These are phyloP conservation scores for Austroboletus niveus DNA, from an alignment of 1,284 basidiomycete species.

Conservation along the genomic window DNA sequence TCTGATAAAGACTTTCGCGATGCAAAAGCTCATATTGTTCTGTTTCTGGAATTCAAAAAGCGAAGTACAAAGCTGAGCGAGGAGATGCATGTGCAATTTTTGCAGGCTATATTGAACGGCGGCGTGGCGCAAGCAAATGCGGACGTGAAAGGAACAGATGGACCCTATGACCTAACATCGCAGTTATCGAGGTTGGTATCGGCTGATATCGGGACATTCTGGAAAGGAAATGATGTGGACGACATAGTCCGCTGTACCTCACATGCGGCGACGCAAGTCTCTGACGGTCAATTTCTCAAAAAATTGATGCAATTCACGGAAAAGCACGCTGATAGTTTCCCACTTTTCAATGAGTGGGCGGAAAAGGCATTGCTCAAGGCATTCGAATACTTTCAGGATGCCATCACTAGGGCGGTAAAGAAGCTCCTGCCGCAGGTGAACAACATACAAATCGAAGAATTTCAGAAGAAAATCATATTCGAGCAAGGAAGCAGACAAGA, in stretches of 20 bases:
- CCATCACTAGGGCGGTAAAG: background rate
- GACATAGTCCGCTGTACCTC: background rate
- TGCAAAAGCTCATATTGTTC: constrained; percentile 24
- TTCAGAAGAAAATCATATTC: background rate
- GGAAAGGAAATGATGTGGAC: background rate
- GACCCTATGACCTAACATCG: no score
- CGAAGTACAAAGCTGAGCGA: constrained; percentile 3
- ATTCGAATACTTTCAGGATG: background rate
- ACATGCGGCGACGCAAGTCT: background rate
- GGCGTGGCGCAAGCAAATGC: constrained; percentile 6
- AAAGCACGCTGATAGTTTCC: background rate
- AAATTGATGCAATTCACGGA: background rate
- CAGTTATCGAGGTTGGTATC: no score
- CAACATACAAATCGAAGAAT: background rate
- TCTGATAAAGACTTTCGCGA: constrained; percentile 7
- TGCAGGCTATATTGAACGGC: constrained; percentile 12
- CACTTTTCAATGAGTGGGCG: background rate
- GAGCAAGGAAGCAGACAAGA: constrained; percentile 6
- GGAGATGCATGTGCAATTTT: constrained; percentile 2
- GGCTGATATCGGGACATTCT: background rate
- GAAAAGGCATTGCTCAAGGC: background rate
- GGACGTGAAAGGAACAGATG: background rate
- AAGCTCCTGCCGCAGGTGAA: background rate
- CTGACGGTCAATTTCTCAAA: background rate
- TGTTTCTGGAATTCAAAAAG: constrained; percentile 16